Percentiles rank a stretch among this genome's conserved stretches.
Conservation (phyloP, 1,284 basidiomycete genomes). For the Nidula niveotomentosa region DNA sequence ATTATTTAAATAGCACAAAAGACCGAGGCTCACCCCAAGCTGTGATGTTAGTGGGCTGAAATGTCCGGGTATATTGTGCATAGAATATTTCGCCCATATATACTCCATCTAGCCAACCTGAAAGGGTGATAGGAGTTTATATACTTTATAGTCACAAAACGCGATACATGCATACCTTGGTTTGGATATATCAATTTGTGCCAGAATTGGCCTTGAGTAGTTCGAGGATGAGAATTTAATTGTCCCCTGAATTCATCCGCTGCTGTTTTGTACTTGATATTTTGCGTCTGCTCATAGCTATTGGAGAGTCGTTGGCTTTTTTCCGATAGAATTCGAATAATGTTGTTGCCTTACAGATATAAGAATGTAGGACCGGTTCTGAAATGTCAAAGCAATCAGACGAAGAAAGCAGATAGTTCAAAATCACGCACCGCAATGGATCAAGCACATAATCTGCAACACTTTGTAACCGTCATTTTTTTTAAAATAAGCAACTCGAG, state of each 20-base stretch:
- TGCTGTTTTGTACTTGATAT: conserved; percentile 36
- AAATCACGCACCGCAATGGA: conserved; percentile 26
- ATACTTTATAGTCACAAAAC: background rate
- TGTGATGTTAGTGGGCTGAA: conserved; percentile 35
- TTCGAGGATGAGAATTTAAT: conserved; percentile 40
- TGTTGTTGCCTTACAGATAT: conserved; percentile 25
- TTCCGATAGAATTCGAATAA: background rate
- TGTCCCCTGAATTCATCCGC: conserved; percentile 36
- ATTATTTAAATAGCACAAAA: background rate
- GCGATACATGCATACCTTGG: conserved; percentile 26
- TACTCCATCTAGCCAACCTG: conserved; percentile 47
- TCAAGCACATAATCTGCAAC: conserved; percentile 29
- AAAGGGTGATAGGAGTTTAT: background rate
- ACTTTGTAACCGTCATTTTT: conserved; percentile 12
- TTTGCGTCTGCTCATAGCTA: conserved; percentile 30
- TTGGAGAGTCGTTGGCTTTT: background rate
- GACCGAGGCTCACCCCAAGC: conserved; percentile 35
- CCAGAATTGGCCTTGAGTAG: conserved; percentile 43
- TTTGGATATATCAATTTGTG: conserved; percentile 40
- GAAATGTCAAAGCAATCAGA: background rate
- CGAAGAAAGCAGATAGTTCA: background rate
- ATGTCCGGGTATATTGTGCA: conserved; percentile 34
- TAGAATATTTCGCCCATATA: conserved; percentile 51
- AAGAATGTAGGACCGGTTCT: conserved; percentile 38
- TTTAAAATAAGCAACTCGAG: background rate